These are phyloP conservation scores for Gossypium gossypioides DNA, from an alignment of 441 rosid genomes.

Conservation along the genomic window DNA sequence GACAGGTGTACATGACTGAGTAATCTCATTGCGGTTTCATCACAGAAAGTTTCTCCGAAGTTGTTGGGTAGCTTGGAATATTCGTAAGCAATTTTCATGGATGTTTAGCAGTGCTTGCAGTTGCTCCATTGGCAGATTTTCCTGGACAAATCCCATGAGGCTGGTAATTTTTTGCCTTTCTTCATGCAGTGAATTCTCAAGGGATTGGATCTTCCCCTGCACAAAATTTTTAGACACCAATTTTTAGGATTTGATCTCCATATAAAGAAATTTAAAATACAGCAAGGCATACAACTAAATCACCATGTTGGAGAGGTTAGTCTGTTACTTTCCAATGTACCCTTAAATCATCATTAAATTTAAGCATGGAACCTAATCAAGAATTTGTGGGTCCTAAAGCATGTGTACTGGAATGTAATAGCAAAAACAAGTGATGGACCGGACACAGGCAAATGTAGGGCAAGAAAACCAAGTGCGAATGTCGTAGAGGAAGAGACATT, in stretches of 20 bases:
- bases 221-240: slow-evolving; percentile 5
- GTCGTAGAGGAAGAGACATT: not conserved
- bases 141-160: not conserved
- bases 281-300: not conserved
- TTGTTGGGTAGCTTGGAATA: not conserved
- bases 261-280: not conserved
- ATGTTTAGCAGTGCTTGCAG: not conserved
- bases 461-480: not conserved
- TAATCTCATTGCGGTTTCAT: not conserved
- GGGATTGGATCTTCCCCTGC: slow-evolving; percentile 75
- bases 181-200: slow-evolving; percentile 64
- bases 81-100: not conserved
- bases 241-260: not conserved
- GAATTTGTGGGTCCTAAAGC: not conserved
- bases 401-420: no score
- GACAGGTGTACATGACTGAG: not conserved
- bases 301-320: not conserved
- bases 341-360: not conserved
- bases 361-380: not conserved
- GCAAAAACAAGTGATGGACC: no score
- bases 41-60: no score
- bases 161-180: slow-evolving; percentile 25
- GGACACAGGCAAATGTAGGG: not conserved
- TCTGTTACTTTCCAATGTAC: not conserved
- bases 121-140: not conserved